Evolutionary conservation across 2,329 filamentous ascomycete genomes (phyloP).

Genomic region (Pseudocercospora eumusae): DNA sequence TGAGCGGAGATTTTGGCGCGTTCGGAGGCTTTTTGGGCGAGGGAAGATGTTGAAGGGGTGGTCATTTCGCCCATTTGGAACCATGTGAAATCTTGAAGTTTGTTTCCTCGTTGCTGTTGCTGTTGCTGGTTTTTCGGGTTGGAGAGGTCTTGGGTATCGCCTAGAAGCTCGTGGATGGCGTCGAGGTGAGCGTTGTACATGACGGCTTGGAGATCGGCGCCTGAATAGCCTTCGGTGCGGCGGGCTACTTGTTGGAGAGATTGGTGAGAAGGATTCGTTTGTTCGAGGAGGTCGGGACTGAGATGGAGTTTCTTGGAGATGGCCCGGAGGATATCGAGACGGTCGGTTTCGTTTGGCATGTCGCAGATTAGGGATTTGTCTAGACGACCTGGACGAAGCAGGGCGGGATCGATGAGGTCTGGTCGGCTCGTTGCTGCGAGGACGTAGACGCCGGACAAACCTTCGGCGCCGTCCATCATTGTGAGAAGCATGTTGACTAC

Average conservation of each 20-base stretch:
- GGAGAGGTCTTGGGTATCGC: slow-evolving; percentile 41
- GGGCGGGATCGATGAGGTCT: slow-evolving; percentile 90
- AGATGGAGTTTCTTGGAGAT: slow-evolving; percentile 81
- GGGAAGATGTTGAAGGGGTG: slow-evolving; percentile 44
- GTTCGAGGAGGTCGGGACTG: slow-evolving; percentile 60
- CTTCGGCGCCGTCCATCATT: slow-evolving; percentile 98
- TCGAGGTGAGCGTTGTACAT: slow-evolving; percentile 96
- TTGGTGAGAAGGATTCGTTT: slow-evolving; percentile 32
- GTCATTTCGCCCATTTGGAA: slow-evolving; percentile 73
- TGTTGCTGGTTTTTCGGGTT: neutral
- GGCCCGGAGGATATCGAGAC: slow-evolving; percentile 83
- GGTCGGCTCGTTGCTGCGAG: slow-evolving; percentile 90
- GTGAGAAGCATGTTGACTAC: slow-evolving; percentile 98
- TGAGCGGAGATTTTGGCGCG: slow-evolving; percentile 79
- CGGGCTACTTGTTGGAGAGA: slow-evolving; percentile 70
- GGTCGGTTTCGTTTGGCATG: slow-evolving; percentile 76
- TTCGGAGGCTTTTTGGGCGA: slow-evolving; percentile 64
- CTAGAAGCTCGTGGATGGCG: slow-evolving; percentile 89
- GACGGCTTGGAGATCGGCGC: slow-evolving; percentile 90
- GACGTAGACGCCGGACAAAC: slow-evolving; percentile 91
- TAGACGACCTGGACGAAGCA: slow-evolving; percentile 85
- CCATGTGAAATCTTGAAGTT: slow-evolving; percentile 66
- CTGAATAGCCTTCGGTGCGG: slow-evolving; percentile 85
- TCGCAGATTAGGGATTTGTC: slow-evolving; percentile 94
- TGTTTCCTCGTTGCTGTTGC: neutral